Evolutionary conservation across 164 flowering plant genomes (phyloP).

Genomic region (Amborella trichopoda): DNA sequence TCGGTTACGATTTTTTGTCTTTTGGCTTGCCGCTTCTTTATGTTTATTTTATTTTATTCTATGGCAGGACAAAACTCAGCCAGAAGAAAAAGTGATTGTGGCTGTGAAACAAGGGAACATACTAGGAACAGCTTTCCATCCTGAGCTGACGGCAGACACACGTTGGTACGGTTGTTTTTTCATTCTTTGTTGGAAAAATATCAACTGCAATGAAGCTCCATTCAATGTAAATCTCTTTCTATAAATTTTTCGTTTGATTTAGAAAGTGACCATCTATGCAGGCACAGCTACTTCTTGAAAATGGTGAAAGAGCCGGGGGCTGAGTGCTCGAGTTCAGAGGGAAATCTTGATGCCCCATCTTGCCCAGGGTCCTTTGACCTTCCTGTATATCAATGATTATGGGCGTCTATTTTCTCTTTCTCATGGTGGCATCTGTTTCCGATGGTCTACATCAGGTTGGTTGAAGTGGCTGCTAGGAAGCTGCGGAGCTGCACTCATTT

Average conservation of each 20-base stretch:
- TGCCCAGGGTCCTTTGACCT: no score
- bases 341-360: no score
- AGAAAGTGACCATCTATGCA: constrained; percentile 19
- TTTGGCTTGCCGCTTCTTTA: no score
- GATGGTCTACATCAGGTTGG: no score
- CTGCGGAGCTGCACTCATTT: no score
- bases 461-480: no score
- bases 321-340: no score
- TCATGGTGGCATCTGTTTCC: no score
- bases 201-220: not conserved
- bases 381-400: no score
- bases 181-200: not conserved
- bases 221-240: not conserved
- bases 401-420: no score
- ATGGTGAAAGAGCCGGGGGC: constrained; percentile 40
- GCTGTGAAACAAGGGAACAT: constrained; percentile 90
- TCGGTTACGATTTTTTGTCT: no score
- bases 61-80: constrained; percentile 30
- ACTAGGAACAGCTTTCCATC: constrained; percentile 93
- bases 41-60: not conserved
- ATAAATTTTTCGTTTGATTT: not conserved
- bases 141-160: constrained; percentile 85
- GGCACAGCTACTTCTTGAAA: constrained; percentile 92
- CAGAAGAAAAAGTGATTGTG: constrained; percentile 60
- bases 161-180: constrained; percentile 45